Base-by-base conservation (phyloP, 176 grass and related monocot species). In the Carex scoparia region DNA sequence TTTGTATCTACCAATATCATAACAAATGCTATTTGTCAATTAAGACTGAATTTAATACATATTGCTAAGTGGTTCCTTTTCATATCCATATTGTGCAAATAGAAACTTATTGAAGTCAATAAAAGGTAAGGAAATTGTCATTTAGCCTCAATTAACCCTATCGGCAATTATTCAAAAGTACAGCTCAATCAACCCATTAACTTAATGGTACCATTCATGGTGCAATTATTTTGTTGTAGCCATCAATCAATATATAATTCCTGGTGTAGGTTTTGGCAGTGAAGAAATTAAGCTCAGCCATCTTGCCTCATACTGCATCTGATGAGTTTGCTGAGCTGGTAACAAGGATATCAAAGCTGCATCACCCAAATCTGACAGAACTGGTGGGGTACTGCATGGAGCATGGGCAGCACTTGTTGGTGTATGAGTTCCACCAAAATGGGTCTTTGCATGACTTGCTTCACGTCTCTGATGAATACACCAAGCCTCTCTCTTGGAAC, bases 351-450 rank as follows among this genome's bases (percentile, higher is more conserved):
- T 95, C 93, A 58, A 88, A 84, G 19, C 54, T 98, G 79, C 93
- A 92, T 66, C 91, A 98, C 66, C 86, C 93, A 10, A 94, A 98
- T 92, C 87, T 98, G 56, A 92, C 85, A 30, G 96, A 89, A 67
- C 87, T 98, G 86, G 93, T 92, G 48, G 96, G 96, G 48, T 95
- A 98, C 85, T 98, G 91, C 81, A 93, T 94, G 85, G 93, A 98
- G 85, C 91, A 98, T 51, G 91, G 96, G 23, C 96, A 98, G 27
- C 85, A 93, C 80, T 89, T 98, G 88, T 88, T 98, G 82, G 93
- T 98, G 55, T 98, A 94, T 37, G 80, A 98, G 85, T 98, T 89
- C 85, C 86, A 98, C 73, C 91, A 86, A 70, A 95, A 95, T 81
- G 96, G 93, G 15, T 95, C 93, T 10, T 84, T 98, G 85, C 90